Conservation (phyloP, 1,284 basidiomycete species). For the Sporisorium exsertum region DNA sequence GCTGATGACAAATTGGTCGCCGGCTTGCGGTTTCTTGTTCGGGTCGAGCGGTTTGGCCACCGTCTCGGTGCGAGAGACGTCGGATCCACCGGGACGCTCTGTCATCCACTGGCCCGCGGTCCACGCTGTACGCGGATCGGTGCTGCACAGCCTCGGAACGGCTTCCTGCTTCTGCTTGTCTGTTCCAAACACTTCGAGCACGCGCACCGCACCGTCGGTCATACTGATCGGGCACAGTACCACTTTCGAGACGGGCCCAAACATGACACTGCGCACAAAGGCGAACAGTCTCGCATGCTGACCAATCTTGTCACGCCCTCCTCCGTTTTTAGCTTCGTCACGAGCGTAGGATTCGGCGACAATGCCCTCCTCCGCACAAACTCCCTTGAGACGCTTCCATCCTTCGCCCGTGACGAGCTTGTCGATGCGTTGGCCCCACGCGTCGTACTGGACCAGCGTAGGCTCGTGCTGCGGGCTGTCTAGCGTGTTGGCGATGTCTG, state of each 20-base stretch:
- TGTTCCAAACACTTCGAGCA: constrained; percentile 78
- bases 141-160: constrained; percentile 74
- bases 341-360: constrained; percentile 46
- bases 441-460: constrained; percentile 54
- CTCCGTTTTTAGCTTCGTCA: constrained; percentile 17
- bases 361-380: constrained; percentile 36
- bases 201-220: constrained; percentile 81
- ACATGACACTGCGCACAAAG: constrained; percentile 42
- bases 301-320: constrained; percentile 38
- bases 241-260: constrained; percentile 44
- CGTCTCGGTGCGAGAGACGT: constrained; percentile 81
- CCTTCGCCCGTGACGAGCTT: constrained; percentile 51
- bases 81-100: constrained; percentile 80
- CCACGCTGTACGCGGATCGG: constrained; percentile 76
- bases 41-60: constrained; percentile 71
- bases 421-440: constrained; percentile 56
- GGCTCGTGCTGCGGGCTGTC: constrained; percentile 49
- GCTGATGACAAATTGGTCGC: constrained; percentile 40
- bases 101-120: constrained; percentile 79
- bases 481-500: constrained; percentile 36
- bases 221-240: constrained; percentile 73
- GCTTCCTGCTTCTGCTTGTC: constrained; percentile 75
- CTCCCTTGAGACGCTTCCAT: constrained; percentile 50
- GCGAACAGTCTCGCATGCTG: constrained; percentile 37
- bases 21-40: constrained; percentile 70